phyloP scores from a whole-genome alignment of 2,329 filamentous ascomycete species.

The Pyrenochaeta sp. region DNA sequence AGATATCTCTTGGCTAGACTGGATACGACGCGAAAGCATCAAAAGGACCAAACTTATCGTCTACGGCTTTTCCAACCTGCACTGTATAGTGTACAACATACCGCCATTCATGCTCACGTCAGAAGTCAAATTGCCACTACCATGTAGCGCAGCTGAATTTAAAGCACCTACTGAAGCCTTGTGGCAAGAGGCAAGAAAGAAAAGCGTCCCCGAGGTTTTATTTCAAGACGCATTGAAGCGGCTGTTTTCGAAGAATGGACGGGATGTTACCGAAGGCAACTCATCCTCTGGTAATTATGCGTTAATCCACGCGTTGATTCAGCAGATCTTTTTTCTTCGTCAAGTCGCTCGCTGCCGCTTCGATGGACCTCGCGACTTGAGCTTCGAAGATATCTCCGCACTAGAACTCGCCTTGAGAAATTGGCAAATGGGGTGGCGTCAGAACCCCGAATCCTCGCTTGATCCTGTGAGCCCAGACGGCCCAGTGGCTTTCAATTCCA shows the following conservation, averaged over 20 bases:
- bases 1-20: slow-evolving; percentile 63
- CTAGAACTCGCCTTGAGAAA: slow-evolving; percentile 55
- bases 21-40: slow-evolving; percentile 62
- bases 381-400: slow-evolving; percentile 51
- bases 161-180: slow-evolving; percentile 60
- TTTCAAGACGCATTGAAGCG: slow-evolving; percentile 46
- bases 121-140: slow-evolving; percentile 64
- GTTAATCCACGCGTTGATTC: slow-evolving; percentile 74
- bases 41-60: slow-evolving; percentile 65
- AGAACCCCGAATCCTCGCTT: slow-evolving; percentile 52
- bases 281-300: slow-evolving; percentile 69
- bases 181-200: slow-evolving; percentile 55
- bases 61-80: slow-evolving; percentile 67
- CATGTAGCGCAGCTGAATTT: slow-evolving; percentile 64
- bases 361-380: slow-evolving; percentile 42
- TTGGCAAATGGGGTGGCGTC: slow-evolving; percentile 53
- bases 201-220: slow-evolving; percentile 29
- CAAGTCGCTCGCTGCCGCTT: slow-evolving; percentile 54
- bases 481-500: slow-evolving; percentile 72
- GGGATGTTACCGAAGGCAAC: slow-evolving; percentile 42
- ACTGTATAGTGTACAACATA: slow-evolving; percentile 69
- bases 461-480: slow-evolving; percentile 65
- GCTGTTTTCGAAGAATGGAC: slow-evolving; percentile 44
- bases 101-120: slow-evolving; percentile 65
- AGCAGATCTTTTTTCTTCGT: slow-evolving; percentile 75